These are phyloP conservation scores for Davidsoniella eucalypti DNA, from an alignment of 2,329 filamentous ascomycete genomes.

Conservation along the genomic window DNA sequence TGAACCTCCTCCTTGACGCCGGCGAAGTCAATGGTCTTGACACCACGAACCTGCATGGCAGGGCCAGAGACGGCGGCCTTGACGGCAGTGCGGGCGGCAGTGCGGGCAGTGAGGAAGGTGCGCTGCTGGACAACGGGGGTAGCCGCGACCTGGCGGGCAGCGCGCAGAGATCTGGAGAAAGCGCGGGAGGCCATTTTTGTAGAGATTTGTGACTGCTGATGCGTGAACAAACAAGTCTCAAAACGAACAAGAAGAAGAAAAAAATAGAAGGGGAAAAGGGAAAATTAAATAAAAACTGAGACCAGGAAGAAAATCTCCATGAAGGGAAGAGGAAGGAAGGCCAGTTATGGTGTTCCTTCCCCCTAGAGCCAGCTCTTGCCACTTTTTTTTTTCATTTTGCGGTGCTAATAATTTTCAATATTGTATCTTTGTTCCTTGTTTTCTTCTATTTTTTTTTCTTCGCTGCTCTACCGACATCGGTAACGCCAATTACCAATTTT, in stretches of 20 bases:
- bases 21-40: slow-evolving; percentile 99
- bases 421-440: slow-evolving; percentile 1
- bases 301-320: slow-evolving; percentile 10
- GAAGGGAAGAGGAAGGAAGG: slow-evolving; percentile 6
- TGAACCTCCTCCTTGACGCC: slow-evolving; percentile 89
- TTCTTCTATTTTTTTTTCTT: slow-evolving; percentile 8
- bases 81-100: slow-evolving; percentile 36
- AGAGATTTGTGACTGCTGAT: slow-evolving; percentile 17
- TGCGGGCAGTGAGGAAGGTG: slow-evolving; percentile 44
- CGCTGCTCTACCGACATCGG: slow-evolving; percentile 11
- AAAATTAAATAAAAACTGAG: background rate
- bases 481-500: slow-evolving; percentile 2
- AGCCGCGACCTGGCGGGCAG: slow-evolving; percentile 45
- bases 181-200: slow-evolving; percentile 57
- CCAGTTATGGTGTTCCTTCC: background rate
- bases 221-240: slow-evolving; percentile 12
- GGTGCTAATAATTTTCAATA: background rate
- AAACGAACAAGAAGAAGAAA: slow-evolving; percentile 7
- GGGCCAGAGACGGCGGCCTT: slow-evolving; percentile 32
- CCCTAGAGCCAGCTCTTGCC: background rate
- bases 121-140: slow-evolving; percentile 41
- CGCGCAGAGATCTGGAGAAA: slow-evolving; percentile 51
- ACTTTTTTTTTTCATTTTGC: background rate
- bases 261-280: slow-evolving; percentile 3
- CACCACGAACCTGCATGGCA: slow-evolving; percentile 61